Percentiles rank a stretch among this genome's conserved stretches.
phyloP scores from a whole-genome alignment of 441 rosid species.

The Omphalea diandra region DNA sequence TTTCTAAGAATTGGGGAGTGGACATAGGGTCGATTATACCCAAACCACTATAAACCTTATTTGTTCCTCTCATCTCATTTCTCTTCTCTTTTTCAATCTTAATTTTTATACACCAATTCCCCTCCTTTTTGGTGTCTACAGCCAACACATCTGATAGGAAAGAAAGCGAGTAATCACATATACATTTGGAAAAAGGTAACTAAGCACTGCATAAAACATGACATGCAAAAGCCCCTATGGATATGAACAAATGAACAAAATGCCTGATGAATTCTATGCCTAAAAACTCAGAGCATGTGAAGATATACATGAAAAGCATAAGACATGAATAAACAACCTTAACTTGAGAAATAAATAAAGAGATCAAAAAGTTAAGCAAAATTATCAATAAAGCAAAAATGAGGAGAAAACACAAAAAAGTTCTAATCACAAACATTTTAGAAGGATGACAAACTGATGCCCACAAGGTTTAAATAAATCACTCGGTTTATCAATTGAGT shows the following conservation, averaged over 20 bases:
- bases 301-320: background rate
- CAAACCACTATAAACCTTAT: too few relatives aligned
- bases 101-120: too few relatives aligned
- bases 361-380: background rate
- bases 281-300: background rate
- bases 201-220: conserved; percentile 3
- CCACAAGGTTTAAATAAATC: background rate
- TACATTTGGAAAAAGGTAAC: background rate
- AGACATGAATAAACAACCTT: background rate
- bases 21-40: too few relatives aligned
- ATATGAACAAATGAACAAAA: too few relatives aligned
- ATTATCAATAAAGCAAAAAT: background rate
- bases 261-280: background rate
- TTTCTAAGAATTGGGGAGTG: too few relatives aligned
- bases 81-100: too few relatives aligned
- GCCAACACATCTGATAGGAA: conserved; percentile 37
- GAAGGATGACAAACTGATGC: background rate
- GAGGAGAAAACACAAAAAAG: background rate
- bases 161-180: background rate
- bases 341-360: background rate
- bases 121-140: too few relatives aligned
- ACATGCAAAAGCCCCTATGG: background rate
- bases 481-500: background rate
- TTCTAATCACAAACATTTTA: background rate
- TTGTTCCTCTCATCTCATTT: too few relatives aligned